Evolutionary conservation across 2,329 filamentous ascomycete genomes (phyloP).

Genomic region (Paraphaeosphaeria minitans): DNA sequence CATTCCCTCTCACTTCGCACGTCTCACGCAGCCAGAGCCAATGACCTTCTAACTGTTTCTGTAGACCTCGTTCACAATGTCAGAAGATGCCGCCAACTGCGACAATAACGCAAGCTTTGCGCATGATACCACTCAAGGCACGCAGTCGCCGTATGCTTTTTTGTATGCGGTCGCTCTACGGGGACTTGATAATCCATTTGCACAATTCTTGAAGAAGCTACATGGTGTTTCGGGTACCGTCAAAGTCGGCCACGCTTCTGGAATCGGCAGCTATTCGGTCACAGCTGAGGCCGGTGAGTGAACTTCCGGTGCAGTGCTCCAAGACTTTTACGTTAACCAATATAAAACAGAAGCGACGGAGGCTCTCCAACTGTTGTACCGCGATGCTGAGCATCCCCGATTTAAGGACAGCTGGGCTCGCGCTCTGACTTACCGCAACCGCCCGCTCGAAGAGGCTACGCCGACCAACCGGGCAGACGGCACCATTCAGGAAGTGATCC

Average conservation of each 20-base stretch:
- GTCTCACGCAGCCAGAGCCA: neutral
- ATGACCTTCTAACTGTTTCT: neutral
- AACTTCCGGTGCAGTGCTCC: neutral
- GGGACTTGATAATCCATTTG: slow-evolving; percentile 7
- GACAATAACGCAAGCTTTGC: neutral
- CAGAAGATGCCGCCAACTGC: neutral
- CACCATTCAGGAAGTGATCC: slow-evolving; percentile 5
- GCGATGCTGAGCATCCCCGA: neutral
- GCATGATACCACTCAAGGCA: neutral
- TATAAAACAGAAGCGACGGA: neutral
- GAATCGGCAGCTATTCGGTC: neutral
- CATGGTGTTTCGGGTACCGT: slow-evolving; percentile 3
- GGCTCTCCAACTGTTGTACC: neutral
- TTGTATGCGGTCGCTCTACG: neutral
- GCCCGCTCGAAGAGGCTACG: slow-evolving; percentile 5
- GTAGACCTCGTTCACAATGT: neutral
- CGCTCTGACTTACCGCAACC: slow-evolving; percentile 8
- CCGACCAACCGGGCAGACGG: neutral
- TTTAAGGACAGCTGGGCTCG: slow-evolving; percentile 8
- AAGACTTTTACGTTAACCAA: neutral
- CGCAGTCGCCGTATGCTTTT: neutral
- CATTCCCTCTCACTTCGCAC: neutral
- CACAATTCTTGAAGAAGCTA: slow-evolving; percentile 6
- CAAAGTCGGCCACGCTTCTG: neutral
- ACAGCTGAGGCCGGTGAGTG: slow-evolving; percentile 4